Base-by-base conservation (phyloP, 257 asterid genomes). In the Osmanthus fragrans region DNA sequence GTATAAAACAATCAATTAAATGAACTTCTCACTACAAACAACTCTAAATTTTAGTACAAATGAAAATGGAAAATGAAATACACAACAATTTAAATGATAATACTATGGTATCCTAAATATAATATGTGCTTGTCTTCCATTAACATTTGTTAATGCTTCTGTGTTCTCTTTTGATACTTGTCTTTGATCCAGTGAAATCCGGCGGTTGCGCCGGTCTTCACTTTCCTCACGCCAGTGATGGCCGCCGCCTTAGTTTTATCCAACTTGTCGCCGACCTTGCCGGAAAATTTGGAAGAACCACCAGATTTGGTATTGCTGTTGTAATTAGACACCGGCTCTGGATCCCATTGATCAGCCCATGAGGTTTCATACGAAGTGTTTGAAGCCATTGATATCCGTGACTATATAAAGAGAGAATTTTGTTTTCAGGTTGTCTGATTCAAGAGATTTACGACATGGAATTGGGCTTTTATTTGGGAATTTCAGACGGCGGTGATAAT, bases 341-440 rank as follows among this genome's bases (percentile, higher is more conserved):
- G 81, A 73, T 87, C 94, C 94, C 92, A 89, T 58, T 89, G 92
- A 80, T 87, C 94, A 0, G 96, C 96, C 96, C 96, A 90, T 6
- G 98, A 87, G 12, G 90, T 87, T 81, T 91, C 98, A 76, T 88
- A 76, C 2, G 93, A 86, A 70, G 29, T 82, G 39, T 81, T 86
- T 47, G 86, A 74, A 25, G 86, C 87, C 87, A 83, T 85, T 5
- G 3, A 19, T 60, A 25, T 56, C 25, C 8, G 12, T 29, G n/a
- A 51, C 1, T 13, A 66, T 37, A 5, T 40, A 12, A 42, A 11
- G 58, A 60, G 39, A 63, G 33, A 45, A 42, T 42, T 4, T 37
- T 39, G 19, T 39, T 10, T 12, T 37, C 4, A 29, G 29, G 63
- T 0, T 37, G 33, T 13, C n/a, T 56, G 74, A 7, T 66, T 21